A percentile compares a stretch with the other conserved stretches of the same genome.
phyloP scores from a whole-genome alignment of 2,329 filamentous ascomycete species.

The Colletotrichum eleusines region DNA sequence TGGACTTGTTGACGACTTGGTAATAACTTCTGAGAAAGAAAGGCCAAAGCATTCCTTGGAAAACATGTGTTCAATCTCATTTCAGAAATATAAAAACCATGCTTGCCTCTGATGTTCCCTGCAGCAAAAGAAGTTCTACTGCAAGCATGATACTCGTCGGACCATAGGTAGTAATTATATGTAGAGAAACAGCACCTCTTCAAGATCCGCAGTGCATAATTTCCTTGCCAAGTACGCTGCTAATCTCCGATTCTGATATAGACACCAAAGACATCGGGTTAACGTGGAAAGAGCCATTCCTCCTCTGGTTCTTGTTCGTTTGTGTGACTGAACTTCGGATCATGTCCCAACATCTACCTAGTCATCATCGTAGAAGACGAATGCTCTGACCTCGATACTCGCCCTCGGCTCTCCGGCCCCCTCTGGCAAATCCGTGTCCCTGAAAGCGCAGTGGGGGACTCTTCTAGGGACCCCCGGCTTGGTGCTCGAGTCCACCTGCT shows the following conservation, averaged over 20 bases:
- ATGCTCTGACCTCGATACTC: conserved; percentile 77
- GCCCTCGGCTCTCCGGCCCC: conserved; percentile 69
- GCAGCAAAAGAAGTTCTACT: background rate
- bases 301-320: fast-evolving
- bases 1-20: too few species aligned
- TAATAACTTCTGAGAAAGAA: too few species aligned
- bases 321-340: background rate
- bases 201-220: background rate
- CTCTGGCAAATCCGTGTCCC: conserved; percentile 58
- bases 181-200: background rate
- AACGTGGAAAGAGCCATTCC: too few species aligned
- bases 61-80: too few species aligned
- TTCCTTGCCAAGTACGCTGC: background rate
- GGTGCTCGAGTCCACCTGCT: conserved; percentile 73
- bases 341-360: background rate
- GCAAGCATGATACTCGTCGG: too few species aligned
- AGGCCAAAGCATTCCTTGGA: too few species aligned
- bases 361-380: conserved; percentile 66
- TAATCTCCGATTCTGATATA: background rate
- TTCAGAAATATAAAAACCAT: too few species aligned
- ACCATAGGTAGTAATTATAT: too few species aligned
- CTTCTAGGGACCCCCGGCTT: conserved; percentile 58
- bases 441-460: conserved; percentile 64
- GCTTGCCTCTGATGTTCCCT: too few species aligned
- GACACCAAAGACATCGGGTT: background rate